These are phyloP conservation scores for Ophiocordyceps camponoti-leonardi DNA, from an alignment of 2,329 filamentous ascomycete species.

Conservation along the genomic window DNA sequence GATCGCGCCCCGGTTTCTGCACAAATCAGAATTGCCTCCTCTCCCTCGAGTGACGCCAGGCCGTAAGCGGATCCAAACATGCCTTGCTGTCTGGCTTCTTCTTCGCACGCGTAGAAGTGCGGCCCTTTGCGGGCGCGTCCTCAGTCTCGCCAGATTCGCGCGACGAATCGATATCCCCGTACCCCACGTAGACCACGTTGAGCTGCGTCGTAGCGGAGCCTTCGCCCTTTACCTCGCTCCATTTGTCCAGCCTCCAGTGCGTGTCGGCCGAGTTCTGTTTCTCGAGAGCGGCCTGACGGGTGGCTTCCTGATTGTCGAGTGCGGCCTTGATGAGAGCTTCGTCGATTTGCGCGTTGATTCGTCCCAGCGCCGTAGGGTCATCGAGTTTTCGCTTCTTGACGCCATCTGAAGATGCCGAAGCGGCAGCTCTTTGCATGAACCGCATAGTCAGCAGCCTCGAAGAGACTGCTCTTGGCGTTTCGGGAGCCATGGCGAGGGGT, in stretches of 20 bases:
- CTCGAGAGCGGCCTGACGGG: constrained; percentile 42
- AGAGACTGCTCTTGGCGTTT: constrained; percentile 55
- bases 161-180: constrained; percentile 29
- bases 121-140: constrained; percentile 14
- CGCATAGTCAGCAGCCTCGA: constrained; percentile 86
- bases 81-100: constrained; percentile 12
- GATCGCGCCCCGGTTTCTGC: neutral
- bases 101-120: constrained; percentile 16
- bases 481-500: constrained; percentile 22
- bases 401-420: constrained; percentile 34
- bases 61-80: constrained; percentile 4
- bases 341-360: constrained; percentile 26
- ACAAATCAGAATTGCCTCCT: constrained; percentile 1
- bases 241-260: constrained; percentile 51
- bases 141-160: constrained; percentile 18
- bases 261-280: constrained; percentile 51
- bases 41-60: constrained; percentile 5
- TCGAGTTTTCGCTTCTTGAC: constrained; percentile 47
- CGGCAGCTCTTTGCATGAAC: constrained; percentile 84
- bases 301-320: constrained; percentile 48
- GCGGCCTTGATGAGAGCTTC: constrained; percentile 45
- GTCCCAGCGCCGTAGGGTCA: constrained; percentile 17
- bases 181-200: constrained; percentile 42
- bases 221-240: constrained; percentile 7
- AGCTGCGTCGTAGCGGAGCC: constrained; percentile 19